Evolutionary conservation across 345 rosid genomes (phyloP), one percentile per base, ranked within the genome.

Genomic region (Lumnitzera littorea): DNA sequence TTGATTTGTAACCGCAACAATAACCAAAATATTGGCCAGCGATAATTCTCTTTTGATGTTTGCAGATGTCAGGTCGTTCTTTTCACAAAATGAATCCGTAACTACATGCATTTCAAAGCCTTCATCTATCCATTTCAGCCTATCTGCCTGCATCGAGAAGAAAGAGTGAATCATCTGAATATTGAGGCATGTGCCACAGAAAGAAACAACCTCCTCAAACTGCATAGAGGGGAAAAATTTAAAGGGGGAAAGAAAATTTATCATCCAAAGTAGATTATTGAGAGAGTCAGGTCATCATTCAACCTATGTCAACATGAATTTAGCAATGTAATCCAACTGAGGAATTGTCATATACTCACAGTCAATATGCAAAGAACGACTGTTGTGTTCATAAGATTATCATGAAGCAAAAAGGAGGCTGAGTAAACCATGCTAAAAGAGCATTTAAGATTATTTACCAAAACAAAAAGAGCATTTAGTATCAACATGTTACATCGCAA

Each of bases 61-160:
- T 61, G 57, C 3, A 17, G 72, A 67, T 31, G 54, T 62, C 51
- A 67, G 70, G 63, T 76, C 84, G 70, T 48, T 57, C 14, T 72
- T 55, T 14, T 11, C 54, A 27, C 52, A 48, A 16, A 70, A 13
- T 9, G 58, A 66, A 50, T 92, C 90, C 48, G 77, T 67, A 63
- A 85, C 78, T 24, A 85, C 94, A 17, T 53, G 65, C 86, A 92
- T 74, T 70, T 85, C 87, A 60, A 85, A 87, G 15, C 75, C 87
- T 73, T 81, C 91, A 77, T 87, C 90, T 23, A 85, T 79, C 95
- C 98, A 92, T 79, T 89, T 87, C 68, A 92, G 51, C 67, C 94
- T 82, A 60, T 56, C 76, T 20, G 87, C 96, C 96, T 89, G 71
- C 41, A 67, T 31, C 53, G 23, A 60, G 24, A 61, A 52, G 57